Conservation (phyloP, 1,284 basidiomycete genomes). For the Heterobasidion irregulare region DNA sequence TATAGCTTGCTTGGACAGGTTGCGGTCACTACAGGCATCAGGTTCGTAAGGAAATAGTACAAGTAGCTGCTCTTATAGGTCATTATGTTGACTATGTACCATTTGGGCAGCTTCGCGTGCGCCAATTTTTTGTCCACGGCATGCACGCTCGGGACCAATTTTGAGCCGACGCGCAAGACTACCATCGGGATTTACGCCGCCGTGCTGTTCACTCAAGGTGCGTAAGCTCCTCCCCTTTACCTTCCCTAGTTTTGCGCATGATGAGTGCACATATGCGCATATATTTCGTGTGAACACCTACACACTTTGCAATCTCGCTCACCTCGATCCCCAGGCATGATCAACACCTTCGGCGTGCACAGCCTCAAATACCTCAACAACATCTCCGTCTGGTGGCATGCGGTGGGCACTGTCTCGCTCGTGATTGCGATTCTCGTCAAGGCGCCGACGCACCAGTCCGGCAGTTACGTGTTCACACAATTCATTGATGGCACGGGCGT, state of each 20-base stretch:
- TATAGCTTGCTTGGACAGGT: slow-evolving; percentile 55
- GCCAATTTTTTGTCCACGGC: slow-evolving; percentile 63
- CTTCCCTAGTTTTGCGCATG: neutral
- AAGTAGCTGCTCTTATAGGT: neutral
- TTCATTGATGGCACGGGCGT: slow-evolving; percentile 66
- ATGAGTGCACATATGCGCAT: neutral
- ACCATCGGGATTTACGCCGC: slow-evolving; percentile 69
- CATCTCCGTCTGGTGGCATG: slow-evolving; percentile 67
- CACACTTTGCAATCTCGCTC: neutral
- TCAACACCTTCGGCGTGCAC: slow-evolving; percentile 67
- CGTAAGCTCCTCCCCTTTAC: neutral
- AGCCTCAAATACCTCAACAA: slow-evolving; percentile 63
- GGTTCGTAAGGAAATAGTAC: slow-evolving; percentile 22
- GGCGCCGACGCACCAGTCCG: slow-evolving; percentile 62
- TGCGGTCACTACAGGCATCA: slow-evolving; percentile 69
- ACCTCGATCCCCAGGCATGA: slow-evolving; percentile 28
- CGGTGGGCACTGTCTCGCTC: slow-evolving; percentile 55
- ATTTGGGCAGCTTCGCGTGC: slow-evolving; percentile 45
- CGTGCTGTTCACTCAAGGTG: slow-evolving; percentile 54
- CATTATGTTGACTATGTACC: too few relatives aligned
- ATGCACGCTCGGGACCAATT: slow-evolving; percentile 48
- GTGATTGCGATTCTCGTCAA: slow-evolving; percentile 61
- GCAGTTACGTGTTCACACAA: slow-evolving; percentile 56
- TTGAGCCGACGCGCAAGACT: slow-evolving; percentile 45
- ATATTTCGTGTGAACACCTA: too few relatives aligned